Evolutionary conservation across 2,329 filamentous ascomycete species (phyloP).

Genomic region (Penicillium sp.): DNA sequence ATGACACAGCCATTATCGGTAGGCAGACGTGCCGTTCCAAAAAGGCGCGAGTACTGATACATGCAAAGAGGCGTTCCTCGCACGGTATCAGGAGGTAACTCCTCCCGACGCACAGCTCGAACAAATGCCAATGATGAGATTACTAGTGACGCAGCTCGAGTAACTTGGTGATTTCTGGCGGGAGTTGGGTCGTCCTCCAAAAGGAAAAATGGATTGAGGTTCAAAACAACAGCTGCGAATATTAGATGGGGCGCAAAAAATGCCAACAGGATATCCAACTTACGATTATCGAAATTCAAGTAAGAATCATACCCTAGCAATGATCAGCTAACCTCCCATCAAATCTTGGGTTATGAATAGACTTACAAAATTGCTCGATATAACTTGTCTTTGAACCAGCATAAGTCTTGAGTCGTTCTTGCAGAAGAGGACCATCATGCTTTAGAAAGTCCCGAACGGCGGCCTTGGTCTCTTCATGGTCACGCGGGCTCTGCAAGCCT

Average conservation of each 20-base stretch:
- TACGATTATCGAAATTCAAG: constrained; percentile 88
- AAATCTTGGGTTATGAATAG: neutral
- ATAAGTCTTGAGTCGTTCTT: constrained; percentile 88
- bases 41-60: constrained; percentile 96
- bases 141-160: constrained; percentile 85
- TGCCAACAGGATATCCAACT: constrained; percentile 20
- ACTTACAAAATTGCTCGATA: constrained; percentile 97
- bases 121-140: constrained; percentile 91
- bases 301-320: constrained; percentile 93
- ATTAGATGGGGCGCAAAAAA: constrained; percentile 11
- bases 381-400: constrained; percentile 90
- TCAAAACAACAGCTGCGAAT: constrained; percentile 74
- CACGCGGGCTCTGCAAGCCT: constrained; percentile 76
- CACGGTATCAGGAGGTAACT: constrained; percentile 83
- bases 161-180: constrained; percentile 94
- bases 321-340: constrained; percentile 9
- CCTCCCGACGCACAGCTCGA: constrained; percentile 85
- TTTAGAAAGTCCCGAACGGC: constrained; percentile 82
- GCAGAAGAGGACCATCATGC: constrained; percentile 76
- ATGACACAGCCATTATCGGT: constrained; percentile 95
- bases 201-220: constrained; percentile 96
- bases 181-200: constrained; percentile 97
- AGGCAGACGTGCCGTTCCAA: constrained; percentile 90
- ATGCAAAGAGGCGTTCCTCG: constrained; percentile 87
- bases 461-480: constrained; percentile 77